Conservation (phyloP, 306 rosid species). For the Luffa acutangula region DNA sequence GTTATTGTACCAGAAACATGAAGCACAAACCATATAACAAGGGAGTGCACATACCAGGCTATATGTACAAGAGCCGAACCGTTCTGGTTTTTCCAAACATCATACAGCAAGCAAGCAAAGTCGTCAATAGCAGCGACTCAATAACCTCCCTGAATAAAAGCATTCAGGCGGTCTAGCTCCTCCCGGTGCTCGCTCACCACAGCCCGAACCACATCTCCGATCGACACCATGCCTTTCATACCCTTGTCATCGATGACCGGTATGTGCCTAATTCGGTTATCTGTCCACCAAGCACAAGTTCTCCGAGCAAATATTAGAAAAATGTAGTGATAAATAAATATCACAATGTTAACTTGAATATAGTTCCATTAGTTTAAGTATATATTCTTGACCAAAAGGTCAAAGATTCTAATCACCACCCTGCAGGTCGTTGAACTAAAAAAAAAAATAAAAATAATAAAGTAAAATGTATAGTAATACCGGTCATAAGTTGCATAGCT, state of each 20-base stretch:
- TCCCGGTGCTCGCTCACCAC: conserved; percentile 92
- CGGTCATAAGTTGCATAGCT: conserved; percentile 99
- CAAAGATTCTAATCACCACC: too few relatives aligned
- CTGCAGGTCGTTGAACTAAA: not conserved
- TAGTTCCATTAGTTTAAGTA: not conserved
- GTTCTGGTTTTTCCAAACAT: not conserved
- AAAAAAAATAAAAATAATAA: not conserved
- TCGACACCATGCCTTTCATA: conserved; percentile 98
- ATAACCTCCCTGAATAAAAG: conserved; percentile 92
- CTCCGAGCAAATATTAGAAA: not conserved
- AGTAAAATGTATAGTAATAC: conserved; percentile 20
- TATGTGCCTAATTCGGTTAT: conserved; percentile 95
- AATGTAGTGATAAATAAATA: not conserved
- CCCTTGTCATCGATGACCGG: conserved; percentile 61
- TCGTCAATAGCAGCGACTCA: conserved; percentile 26
- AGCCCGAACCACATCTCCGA: conserved; percentile 97
- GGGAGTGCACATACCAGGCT: not conserved
- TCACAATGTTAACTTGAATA: too few relatives aligned
- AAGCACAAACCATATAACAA: not conserved
- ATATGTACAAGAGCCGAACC: conserved; percentile 5
- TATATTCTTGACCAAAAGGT: too few relatives aligned
- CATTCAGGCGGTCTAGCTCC: conserved; percentile 92
- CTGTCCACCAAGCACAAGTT: conserved; percentile 15
- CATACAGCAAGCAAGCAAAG: not conserved
- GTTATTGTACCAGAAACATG: not conserved